Evolutionary conservation across 257 asterid species (phyloP).

Genomic region (Capsicum rhomboideum): DNA sequence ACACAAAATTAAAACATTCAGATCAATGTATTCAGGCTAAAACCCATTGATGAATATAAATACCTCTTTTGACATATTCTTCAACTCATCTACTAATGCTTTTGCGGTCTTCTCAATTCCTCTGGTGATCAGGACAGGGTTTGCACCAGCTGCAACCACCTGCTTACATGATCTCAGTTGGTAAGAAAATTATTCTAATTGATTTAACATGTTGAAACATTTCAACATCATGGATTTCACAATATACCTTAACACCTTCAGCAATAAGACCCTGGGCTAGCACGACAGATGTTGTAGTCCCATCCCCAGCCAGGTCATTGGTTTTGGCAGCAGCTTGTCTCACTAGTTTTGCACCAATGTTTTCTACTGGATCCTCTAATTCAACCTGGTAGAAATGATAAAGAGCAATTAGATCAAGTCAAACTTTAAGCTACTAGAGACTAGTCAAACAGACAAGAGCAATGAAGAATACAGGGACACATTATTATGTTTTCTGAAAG

Average conservation of each 20-base stretch:
- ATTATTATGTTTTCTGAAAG: background rate
- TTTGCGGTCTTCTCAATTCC: conserved; percentile 93
- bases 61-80: conserved; percentile 87
- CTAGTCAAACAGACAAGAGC: background rate
- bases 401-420: background rate
- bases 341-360: conserved; percentile 92
- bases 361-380: conserved; percentile 94
- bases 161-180: conserved; percentile 9
- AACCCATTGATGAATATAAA: background rate
- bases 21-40: background rate
- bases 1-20: background rate
- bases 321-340: conserved; percentile 99
- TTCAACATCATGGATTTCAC: background rate
- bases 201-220: background rate
- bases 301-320: conserved; percentile 98
- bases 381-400: conserved; percentile 47
- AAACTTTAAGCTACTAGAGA: background rate
- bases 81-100: conserved; percentile 89
- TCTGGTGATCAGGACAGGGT: conserved; percentile 87
- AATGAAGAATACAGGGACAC: background rate
- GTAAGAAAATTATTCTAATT: background rate
- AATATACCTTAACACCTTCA: conserved; percentile 88
- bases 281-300: conserved; percentile 95
- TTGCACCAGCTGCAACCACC: conserved; percentile 99
- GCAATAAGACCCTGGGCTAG: conserved; percentile 96